These are phyloP conservation scores for Acarospora socialis DNA, from an alignment of 2,329 filamentous ascomycete genomes.

Conservation along the genomic window DNA sequence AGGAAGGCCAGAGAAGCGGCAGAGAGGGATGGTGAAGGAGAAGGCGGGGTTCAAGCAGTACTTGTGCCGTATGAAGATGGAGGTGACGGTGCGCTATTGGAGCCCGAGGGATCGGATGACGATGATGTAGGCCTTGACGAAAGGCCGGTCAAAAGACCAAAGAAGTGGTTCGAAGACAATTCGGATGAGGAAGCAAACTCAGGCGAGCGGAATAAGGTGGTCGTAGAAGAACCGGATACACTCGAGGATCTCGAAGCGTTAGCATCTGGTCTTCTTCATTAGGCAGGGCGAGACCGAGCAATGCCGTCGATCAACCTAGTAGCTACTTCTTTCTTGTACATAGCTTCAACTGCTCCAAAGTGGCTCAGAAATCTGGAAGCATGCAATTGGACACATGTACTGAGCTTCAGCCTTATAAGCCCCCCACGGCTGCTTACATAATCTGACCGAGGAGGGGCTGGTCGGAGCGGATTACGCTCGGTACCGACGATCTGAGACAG, in stretches of 20 bases:
- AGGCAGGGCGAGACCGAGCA: no score
- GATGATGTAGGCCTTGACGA: slow-evolving; percentile 23
- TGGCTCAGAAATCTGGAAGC: no score
- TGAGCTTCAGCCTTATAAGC: no score
- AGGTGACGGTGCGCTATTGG: slow-evolving; percentile 9
- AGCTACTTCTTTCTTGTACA: no score
- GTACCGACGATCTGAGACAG: no score
- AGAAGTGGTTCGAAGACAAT: slow-evolving; percentile 68
- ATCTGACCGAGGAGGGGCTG: no score
- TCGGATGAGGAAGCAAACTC: slow-evolving; percentile 37
- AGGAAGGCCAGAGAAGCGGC: slow-evolving; percentile 51
- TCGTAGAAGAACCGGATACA: slow-evolving; percentile 56
- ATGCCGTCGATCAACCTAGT: no score
- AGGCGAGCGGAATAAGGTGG: slow-evolving; percentile 26
- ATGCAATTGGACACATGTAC: no score
- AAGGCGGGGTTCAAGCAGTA: slow-evolving; percentile 16
- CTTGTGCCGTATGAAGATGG: slow-evolving; percentile 18
- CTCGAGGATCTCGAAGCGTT: slow-evolving; percentile 66
- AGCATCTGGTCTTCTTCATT: slow-evolving; percentile 54
- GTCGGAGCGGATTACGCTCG: no score
- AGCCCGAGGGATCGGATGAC: slow-evolving; percentile 14
- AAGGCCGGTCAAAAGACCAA: slow-evolving; percentile 47
- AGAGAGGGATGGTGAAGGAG: slow-evolving; percentile 32
- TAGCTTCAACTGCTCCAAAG: no score
- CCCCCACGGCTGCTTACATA: no score